These are phyloP conservation scores for Spathaspora arborariae DNA, from an alignment of 805 yeast species.

Conservation along the genomic window DNA sequence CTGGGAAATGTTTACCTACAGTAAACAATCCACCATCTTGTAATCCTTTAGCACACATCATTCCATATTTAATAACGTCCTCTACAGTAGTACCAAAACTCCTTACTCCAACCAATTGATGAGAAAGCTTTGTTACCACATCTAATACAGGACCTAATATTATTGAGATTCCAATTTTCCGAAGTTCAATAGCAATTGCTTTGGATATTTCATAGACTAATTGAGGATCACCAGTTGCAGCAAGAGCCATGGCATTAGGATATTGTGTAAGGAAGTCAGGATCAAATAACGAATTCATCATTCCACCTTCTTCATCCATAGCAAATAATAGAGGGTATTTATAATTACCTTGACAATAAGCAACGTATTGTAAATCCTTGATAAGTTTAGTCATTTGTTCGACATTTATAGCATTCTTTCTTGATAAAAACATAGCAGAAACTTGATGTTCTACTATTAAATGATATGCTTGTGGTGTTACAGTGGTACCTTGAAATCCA, in stretches of 20 bases:
- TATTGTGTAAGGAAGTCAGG: slow-evolving; percentile 49
- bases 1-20: slow-evolving; percentile 66
- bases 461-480: slow-evolving; percentile 49
- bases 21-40: slow-evolving; percentile 50
- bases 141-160: slow-evolving; percentile 61
- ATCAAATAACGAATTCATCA: slow-evolving; percentile 57
- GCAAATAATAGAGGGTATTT: slow-evolving; percentile 53
- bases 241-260: slow-evolving; percentile 64
- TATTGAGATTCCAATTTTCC: slow-evolving; percentile 52
- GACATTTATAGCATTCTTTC: slow-evolving; percentile 48
- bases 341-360: slow-evolving; percentile 44
- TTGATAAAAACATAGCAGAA: slow-evolving; percentile 48
- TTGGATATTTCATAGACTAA: slow-evolving; percentile 49
- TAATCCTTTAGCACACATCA: slow-evolving; percentile 50
- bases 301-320: slow-evolving; percentile 62
- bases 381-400: slow-evolving; percentile 47
- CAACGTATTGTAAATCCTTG: slow-evolving; percentile 52
- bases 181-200: slow-evolving; percentile 52
- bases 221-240: slow-evolving; percentile 49
- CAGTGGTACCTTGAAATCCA: slow-evolving; percentile 55
- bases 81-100: slow-evolving; percentile 60
- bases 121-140: slow-evolving; percentile 52
- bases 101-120: slow-evolving; percentile 56
- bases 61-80: slow-evolving; percentile 52
- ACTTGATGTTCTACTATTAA: slow-evolving; percentile 49